Conservation (phyloP, 176 grass and related monocot genomes). For the Oryza glumipatula region DNA sequence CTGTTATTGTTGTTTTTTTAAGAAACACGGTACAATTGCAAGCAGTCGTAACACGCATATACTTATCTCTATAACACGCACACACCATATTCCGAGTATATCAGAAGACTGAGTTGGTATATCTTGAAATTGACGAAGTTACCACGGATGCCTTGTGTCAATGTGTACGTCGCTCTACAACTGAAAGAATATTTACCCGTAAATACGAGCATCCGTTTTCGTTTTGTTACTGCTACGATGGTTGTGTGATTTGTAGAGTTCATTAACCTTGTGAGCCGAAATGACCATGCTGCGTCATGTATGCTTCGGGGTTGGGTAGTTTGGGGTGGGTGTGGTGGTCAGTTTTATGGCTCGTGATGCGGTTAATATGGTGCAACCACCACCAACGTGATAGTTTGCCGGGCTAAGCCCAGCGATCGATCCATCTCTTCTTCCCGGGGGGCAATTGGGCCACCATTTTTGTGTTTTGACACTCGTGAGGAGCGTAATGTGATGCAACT, state of each 20-base stretch:
- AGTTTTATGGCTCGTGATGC: conserved; percentile 22
- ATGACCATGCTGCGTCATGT: neutral
- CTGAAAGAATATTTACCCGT: too few relatives aligned
- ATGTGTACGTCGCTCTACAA: too few relatives aligned
- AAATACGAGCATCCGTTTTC: too few relatives aligned
- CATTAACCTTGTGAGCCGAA: neutral
- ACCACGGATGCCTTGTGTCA: rapidly evolving
- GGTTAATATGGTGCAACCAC: conserved; percentile 1
- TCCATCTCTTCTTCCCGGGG: neutral
- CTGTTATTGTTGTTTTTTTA: neutral
- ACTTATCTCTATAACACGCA: too few relatives aligned
- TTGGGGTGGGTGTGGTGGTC: neutral
- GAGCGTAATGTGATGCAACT: conserved; percentile 30
- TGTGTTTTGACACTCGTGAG: conserved; percentile 30
- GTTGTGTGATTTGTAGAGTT: neutral
- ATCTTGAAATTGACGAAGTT: too few relatives aligned
- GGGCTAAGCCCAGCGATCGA: neutral
- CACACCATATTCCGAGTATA: too few relatives aligned
- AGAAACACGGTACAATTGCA: too few relatives aligned
- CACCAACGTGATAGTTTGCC: neutral
- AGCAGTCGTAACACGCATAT: rapidly evolving
- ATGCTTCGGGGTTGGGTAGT: too few relatives aligned
- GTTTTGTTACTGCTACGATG: too few relatives aligned
- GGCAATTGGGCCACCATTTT: neutral
- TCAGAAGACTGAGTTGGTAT: too few relatives aligned